Conservation (phyloP, 2,329 filamentous ascomycete genomes). For the Ophiocordyceps camponoti-leonardi region DNA sequence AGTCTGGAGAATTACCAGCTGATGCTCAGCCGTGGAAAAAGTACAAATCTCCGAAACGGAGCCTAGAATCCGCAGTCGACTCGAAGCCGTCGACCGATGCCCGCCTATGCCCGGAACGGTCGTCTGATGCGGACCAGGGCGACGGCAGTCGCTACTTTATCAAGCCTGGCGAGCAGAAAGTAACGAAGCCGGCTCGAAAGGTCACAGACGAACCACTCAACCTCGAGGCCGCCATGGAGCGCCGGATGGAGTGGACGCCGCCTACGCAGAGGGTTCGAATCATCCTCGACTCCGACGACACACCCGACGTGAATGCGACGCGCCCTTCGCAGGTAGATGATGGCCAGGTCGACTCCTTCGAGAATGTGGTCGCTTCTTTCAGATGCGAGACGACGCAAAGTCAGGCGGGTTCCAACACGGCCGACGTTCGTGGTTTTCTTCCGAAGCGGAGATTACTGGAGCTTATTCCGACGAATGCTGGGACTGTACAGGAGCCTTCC, state of each 20-base stretch:
- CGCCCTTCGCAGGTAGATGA: constrained; percentile 2
- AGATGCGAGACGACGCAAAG: constrained; percentile 13
- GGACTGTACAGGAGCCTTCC: constrained; percentile 6
- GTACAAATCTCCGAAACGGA: constrained; percentile 9
- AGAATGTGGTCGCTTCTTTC: constrained; percentile 24
- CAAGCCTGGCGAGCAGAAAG: constrained; percentile 1
- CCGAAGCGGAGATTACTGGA: constrained; percentile 42
- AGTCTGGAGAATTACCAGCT: constrained; percentile 2
- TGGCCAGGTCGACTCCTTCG: constrained; percentile 19
- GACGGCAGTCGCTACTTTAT: neutral
- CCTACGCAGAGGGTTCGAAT: constrained; percentile 23
- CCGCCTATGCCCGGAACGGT: neutral
- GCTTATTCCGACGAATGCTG: constrained; percentile 20
- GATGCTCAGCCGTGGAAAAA: constrained; percentile 20
- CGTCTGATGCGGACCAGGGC: constrained; percentile 3
- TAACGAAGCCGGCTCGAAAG: constrained; percentile 3
- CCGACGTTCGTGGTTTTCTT: constrained; percentile 16
- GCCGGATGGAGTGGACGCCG: constrained; percentile 53
- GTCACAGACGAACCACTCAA: constrained; percentile 15
- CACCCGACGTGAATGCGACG: constrained; percentile 8
- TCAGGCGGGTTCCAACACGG: constrained; percentile 4
- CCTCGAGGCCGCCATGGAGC: constrained; percentile 31
- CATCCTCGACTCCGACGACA: constrained; percentile 13
- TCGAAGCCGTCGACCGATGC: neutral
- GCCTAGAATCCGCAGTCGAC: neutral